Percentiles rank a stretch among this genome's conserved stretches.
phyloP scores from a whole-genome alignment of 2,329 filamentous ascomycete species.

The Tolypocladium ophioglossoides region DNA sequence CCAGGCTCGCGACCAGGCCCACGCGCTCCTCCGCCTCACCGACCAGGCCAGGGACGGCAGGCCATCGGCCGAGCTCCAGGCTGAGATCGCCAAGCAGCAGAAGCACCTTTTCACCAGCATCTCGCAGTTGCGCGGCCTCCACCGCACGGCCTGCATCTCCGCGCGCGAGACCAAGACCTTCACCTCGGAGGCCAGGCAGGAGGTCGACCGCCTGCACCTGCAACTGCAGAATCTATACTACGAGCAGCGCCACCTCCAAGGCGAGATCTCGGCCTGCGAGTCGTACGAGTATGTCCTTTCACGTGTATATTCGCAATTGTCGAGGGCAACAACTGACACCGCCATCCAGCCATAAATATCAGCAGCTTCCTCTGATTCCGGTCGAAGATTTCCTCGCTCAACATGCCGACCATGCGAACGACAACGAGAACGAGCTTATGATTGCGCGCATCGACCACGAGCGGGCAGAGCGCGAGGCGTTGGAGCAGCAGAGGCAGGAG shows the following conservation, averaged over 20 bases:
- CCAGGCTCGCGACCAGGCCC: slow-evolving; percentile 61
- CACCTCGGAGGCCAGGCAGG: slow-evolving; percentile 78
- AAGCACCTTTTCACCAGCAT: slow-evolving; percentile 72
- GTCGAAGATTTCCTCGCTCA: slow-evolving; percentile 69
- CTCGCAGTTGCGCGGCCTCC: slow-evolving; percentile 69
- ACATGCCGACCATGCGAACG: slow-evolving; percentile 63
- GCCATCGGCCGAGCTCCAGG: slow-evolving; percentile 35
- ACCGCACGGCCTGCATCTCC: slow-evolving; percentile 69
- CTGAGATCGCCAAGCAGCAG: slow-evolving; percentile 62
- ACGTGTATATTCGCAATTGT: neutral
- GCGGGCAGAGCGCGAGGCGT: slow-evolving; percentile 66
- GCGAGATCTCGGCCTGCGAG: slow-evolving; percentile 85
- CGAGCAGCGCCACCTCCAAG: slow-evolving; percentile 81
- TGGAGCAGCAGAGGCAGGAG: slow-evolving; percentile 77
- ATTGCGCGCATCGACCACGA: slow-evolving; percentile 87
- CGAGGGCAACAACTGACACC: neutral
- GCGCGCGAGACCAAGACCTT: slow-evolving; percentile 77
- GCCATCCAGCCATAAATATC: slow-evolving; percentile 67
- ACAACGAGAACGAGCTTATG: slow-evolving; percentile 74
- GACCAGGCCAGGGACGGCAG: slow-evolving; percentile 32
- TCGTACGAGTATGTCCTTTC: slow-evolving; percentile 65
- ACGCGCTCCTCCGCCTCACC: slow-evolving; percentile 48
- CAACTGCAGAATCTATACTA: slow-evolving; percentile 95
- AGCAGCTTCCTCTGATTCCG: slow-evolving; percentile 73
- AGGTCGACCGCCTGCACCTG: slow-evolving; percentile 84